Base-by-base conservation (phyloP, 805 yeast species). In the Yarrowia keelungensis region DNA sequence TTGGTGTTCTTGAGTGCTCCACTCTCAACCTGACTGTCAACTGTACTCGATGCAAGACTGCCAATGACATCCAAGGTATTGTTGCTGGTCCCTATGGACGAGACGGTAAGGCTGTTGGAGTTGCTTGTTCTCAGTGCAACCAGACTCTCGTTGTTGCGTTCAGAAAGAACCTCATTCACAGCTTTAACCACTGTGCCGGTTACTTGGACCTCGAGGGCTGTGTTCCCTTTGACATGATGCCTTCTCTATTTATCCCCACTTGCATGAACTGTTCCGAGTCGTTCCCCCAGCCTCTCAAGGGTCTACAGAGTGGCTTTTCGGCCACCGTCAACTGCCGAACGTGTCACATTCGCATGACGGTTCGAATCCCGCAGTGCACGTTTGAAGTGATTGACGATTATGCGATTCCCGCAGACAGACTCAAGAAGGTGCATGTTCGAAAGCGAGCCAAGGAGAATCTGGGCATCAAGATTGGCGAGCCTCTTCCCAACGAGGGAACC, bases 401-500 rank as follows among this genome's bases (percentile, higher is more conserved):
- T 15, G 49, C 41, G 2, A 67, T 74, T 8, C 72, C 69, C 19
- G 66, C 69, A 14, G 72, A 71, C 58, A 49, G 54, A 14, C 49
- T 67, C 39, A 51, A 59, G 15, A 51, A 66, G 38, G 67, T 71
- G 14, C 61, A 69, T 35, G 69, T 70, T 15, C 67, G 67, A 19
- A 62, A 62, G 38, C 67, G 67, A 2, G 81, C 82, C 3, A 69
- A 75, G 36, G 74, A 77, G 19, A 83, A 65, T 10, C 51, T 65
- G 35, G 19, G 79, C 75, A 43, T 74, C 79, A 54, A 84, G 97
- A n/a, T 87, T 97, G 10, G 82, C 92, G 54, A 95, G 90, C 73
- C 99, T 81, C 98, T 3, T 95, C 97, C 2, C 98, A 99, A 3
- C 99, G 99, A 11, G 90, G 90, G 9, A 0, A 72, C 80, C 2